Evolutionary conservation across 345 rosid genomes (phyloP).

Genomic region (Salix caprea): DNA sequence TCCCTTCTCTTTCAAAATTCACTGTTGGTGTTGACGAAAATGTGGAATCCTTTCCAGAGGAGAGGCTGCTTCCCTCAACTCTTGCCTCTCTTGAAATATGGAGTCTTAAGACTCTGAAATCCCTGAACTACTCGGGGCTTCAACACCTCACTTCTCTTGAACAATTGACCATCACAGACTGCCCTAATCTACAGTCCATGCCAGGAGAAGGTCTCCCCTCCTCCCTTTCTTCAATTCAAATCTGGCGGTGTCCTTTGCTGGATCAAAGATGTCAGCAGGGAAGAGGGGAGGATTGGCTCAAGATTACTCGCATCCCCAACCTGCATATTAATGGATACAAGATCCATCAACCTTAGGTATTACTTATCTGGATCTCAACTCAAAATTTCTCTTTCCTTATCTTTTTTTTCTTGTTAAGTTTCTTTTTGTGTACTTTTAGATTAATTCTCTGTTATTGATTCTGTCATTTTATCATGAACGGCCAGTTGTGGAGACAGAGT

Average conservation of each 20-base stretch:
- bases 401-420: too few species aligned
- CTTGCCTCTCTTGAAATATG: neutral
- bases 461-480: too few species aligned
- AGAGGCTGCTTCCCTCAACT: constrained; percentile 6
- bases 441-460: too few species aligned
- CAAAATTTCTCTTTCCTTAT: too few species aligned
- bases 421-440: too few species aligned
- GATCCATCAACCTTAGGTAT: too few species aligned
- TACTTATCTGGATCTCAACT: too few species aligned
- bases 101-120: neutral
- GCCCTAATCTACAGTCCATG: constrained; percentile 9
- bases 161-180: neutral
- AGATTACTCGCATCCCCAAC: neutral
- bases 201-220: constrained; percentile 3
- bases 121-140: neutral
- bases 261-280: neutral
- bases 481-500: too few species aligned
- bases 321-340: neutral
- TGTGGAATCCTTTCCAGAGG: constrained; percentile 12
- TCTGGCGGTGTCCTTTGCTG: neutral
- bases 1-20: constrained; percentile 5
- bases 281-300: neutral
- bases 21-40: neutral
- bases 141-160: constrained; percentile 6
- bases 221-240: neutral